These are phyloP conservation scores for Microsporum audouinii DNA, from an alignment of 2,329 filamentous ascomycete species.

Conservation along the genomic window DNA sequence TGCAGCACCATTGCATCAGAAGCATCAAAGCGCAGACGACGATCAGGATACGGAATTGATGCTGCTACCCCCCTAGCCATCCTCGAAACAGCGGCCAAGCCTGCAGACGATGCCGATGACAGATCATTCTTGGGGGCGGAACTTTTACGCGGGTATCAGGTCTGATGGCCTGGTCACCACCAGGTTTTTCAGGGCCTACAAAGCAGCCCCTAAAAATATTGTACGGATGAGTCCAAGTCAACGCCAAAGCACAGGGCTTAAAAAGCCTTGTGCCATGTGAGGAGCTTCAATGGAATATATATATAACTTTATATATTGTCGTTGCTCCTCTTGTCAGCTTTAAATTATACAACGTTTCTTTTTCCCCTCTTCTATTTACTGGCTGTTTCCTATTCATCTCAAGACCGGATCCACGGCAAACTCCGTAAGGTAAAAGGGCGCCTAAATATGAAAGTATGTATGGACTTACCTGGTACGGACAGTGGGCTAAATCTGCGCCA, in stretches of 20 bases:
- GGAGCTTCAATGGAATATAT: background rate
- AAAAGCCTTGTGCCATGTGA: background rate
- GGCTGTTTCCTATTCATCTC: background rate
- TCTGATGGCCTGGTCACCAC: background rate
- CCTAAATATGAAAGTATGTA: background rate
- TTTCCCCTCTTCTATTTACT: background rate
- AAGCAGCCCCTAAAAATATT: background rate
- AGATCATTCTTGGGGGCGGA: background rate
- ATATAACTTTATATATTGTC: background rate
- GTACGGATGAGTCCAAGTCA: background rate
- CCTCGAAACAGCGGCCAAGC: background rate
- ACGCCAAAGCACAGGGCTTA: background rate
- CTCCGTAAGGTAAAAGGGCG: background rate
- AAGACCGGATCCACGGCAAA: background rate
- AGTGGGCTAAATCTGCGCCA: background rate
- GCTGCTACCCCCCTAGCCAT: background rate
- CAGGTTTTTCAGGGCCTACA: background rate
- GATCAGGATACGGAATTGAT: background rate
- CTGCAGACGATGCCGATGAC: background rate
- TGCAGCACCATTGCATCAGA: constrained; percentile 1
- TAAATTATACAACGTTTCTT: background rate
- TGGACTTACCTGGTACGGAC: background rate
- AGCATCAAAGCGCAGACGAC: background rate
- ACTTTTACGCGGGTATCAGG: background rate
- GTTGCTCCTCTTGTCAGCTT: background rate